A percentile compares a stretch with the other conserved stretches of the same genome.
These are phyloP conservation scores for Orychophragmus violaceus DNA, from an alignment of 345 rosid genomes.

Conservation along the genomic window DNA sequence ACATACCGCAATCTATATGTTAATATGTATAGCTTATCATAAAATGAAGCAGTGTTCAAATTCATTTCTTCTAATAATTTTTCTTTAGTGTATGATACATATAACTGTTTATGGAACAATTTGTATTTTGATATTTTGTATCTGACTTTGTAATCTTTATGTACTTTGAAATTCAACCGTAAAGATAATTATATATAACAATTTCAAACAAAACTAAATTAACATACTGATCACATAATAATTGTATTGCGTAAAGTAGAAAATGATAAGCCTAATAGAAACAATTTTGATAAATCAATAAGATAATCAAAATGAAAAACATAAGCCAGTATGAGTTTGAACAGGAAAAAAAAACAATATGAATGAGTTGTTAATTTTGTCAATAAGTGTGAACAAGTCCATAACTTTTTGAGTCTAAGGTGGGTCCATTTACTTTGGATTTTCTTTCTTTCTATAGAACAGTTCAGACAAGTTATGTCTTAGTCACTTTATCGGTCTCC, in stretches of 20 bases:
- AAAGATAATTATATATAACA: too few species aligned
- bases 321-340: not conserved
- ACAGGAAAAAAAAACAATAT: not conserved
- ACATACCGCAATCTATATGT: too few species aligned
- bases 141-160: too few species aligned
- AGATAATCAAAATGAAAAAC: not conserved
- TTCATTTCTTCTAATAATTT: too few species aligned
- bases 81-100: too few species aligned
- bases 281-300: not conserved
- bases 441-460: constrained; percentile 26
- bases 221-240: not conserved
- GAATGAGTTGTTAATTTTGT: constrained; percentile 1
- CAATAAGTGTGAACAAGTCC: constrained; percentile 21
- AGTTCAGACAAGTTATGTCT: constrained; percentile 52
- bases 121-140: too few species aligned
- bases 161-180: too few species aligned
- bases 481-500: constrained; percentile 51
- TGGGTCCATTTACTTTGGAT: constrained; percentile 46
- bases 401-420: constrained; percentile 20
- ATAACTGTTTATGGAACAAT: too few species aligned
- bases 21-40: too few species aligned
- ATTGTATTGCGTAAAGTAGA: not conserved
- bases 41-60: too few species aligned
- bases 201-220: not conserved
- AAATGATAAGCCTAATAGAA: not conserved